Percentiles rank a stretch among this genome's conserved stretches.
phyloP scores from a whole-genome alignment of 106 monocot species.

The Posidonia australis region DNA sequence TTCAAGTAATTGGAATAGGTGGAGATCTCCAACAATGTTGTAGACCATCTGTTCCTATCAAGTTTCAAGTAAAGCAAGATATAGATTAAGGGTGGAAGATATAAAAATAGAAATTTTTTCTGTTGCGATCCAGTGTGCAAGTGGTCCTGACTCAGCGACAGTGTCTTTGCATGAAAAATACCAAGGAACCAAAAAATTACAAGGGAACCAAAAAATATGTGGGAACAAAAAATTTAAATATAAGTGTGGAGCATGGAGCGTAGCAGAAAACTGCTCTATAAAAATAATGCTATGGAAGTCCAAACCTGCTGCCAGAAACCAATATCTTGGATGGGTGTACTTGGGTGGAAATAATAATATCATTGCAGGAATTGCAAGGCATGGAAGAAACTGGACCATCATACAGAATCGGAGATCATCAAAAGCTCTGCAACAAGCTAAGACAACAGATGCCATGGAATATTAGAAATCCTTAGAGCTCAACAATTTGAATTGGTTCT shows the following conservation, averaged over 20 bases:
- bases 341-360: conserved; percentile 62
- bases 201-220: too few relatives aligned
- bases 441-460: conserved; percentile 14
- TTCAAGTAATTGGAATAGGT: too few relatives aligned
- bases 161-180: too few relatives aligned
- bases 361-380: conserved; percentile 53
- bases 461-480: background rate
- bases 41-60: too few relatives aligned
- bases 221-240: background rate
- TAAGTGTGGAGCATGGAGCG: background rate
- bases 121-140: too few relatives aligned
- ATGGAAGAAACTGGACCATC: conserved; percentile 47
- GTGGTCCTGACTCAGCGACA: too few relatives aligned
- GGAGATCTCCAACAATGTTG: too few relatives aligned
- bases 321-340: conserved; percentile 77
- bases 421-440: conserved; percentile 49
- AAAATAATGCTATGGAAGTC: background rate
- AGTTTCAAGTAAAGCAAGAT: background rate
- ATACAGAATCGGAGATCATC: conserved; percentile 74
- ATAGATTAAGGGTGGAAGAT: too few relatives aligned
- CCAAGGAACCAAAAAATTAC: too few relatives aligned
- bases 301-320: conserved; percentile 74
- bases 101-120: too few relatives aligned
- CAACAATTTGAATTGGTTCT: background rate
- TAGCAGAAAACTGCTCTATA: background rate